Conservation (phyloP, 768 basidiomycete species). For the Tulasnella calospora region DNA sequence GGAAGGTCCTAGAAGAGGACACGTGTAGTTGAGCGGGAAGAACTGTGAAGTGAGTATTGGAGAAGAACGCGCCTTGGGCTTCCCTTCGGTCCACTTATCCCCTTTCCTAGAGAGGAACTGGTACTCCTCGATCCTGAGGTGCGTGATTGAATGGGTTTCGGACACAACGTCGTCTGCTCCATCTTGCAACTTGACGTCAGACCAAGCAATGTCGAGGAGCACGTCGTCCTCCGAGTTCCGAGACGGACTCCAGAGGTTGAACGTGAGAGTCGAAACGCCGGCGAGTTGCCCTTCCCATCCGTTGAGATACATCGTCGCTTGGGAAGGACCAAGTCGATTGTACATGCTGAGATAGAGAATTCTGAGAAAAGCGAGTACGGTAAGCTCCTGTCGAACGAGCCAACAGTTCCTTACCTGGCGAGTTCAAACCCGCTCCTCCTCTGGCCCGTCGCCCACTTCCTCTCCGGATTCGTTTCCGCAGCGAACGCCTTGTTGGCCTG, state of each 20-base stretch:
- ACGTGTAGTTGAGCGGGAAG: not conserved
- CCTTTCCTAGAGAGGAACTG: conserved; percentile 2
- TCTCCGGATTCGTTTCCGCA: not conserved
- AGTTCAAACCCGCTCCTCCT: conserved; percentile 7
- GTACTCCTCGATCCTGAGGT: not conserved
- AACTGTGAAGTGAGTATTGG: not conserved
- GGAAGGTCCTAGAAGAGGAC: not conserved
- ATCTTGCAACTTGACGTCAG: not conserved
- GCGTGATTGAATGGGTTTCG: not conserved
- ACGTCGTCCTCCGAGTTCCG: not conserved
- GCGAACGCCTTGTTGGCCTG: not conserved
- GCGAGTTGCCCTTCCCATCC: not conserved
- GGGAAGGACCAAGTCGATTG: not conserved
- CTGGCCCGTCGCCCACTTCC: not conserved
- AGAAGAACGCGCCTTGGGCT: not conserved
- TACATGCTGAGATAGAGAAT: not conserved
- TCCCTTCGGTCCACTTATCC: not conserved
- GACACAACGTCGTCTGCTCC: not conserved
- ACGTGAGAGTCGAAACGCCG: not conserved
- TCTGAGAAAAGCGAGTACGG: not conserved
- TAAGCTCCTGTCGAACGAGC: not conserved
- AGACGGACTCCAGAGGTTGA: not conserved
- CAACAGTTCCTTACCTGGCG: not conserved
- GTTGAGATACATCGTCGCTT: not conserved
- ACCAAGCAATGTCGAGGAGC: conserved; percentile 19